Conservation (phyloP, 805 yeast genomes). For the Wickerhamiella spandovensis region DNA sequence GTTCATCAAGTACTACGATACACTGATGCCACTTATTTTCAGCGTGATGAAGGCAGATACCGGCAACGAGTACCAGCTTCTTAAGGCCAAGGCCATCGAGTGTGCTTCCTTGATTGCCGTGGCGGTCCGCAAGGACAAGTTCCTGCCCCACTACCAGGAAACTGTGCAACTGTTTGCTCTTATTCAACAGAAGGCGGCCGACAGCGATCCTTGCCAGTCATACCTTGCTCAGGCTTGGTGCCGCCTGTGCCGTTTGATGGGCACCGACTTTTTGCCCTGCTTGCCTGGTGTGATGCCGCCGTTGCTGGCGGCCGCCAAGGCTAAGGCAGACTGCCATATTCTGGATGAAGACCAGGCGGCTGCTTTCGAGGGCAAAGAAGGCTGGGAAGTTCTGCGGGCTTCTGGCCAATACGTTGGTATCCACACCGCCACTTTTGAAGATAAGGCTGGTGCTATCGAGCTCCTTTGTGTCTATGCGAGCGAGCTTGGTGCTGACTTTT, state of each 20-base stretch:
- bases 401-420: conserved; percentile 91
- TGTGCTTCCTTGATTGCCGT: conserved; percentile 88
- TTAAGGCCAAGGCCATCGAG: conserved; percentile 90
- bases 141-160: conserved; percentile 59
- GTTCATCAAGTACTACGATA: conserved; percentile 83
- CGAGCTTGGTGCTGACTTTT: conserved; percentile 68
- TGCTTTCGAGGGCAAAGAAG: conserved; percentile 72
- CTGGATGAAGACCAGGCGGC: conserved; percentile 80
- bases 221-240: conserved; percentile 95
- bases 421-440: conserved; percentile 88
- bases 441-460: conserved; percentile 86
- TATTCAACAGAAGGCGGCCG: conserved; percentile 41
- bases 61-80: conserved; percentile 61
- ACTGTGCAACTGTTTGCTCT: conserved; percentile 56
- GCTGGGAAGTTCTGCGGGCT: conserved; percentile 87
- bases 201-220: conserved; percentile 81
- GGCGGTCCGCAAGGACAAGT: conserved; percentile 90
- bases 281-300: conserved; percentile 81
- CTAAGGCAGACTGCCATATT: conserved; percentile 76
- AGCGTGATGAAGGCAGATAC: conserved; percentile 67
- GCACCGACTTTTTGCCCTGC: conserved; percentile 73
- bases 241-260: conserved; percentile 74
- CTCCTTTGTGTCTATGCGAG: conserved; percentile 72
- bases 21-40: conserved; percentile 79
- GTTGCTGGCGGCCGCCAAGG: conserved; percentile 71